Conservation (phyloP, 352 stramenopile genomes). For the Phytophthora tubulina region DNA sequence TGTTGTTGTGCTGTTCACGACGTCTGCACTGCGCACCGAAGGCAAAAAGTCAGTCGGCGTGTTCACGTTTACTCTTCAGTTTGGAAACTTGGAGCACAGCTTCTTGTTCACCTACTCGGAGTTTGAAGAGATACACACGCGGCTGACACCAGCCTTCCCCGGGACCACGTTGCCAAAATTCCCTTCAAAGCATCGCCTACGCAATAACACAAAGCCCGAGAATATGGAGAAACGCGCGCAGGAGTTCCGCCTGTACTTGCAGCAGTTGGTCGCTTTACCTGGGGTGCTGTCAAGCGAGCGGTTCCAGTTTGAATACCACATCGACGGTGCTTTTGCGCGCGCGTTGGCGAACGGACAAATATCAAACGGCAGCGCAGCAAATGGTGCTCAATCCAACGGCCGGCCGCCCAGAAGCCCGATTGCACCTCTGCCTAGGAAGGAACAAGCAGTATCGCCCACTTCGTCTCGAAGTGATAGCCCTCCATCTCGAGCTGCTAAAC, state of each 20-base stretch:
- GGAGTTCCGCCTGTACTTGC: conserved; percentile 81
- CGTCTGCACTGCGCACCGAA: conserved; percentile 63
- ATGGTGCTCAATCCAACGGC: conserved; percentile 24
- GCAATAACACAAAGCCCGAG: conserved; percentile 84
- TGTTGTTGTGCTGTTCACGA: conserved; percentile 61
- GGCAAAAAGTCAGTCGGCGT: conserved; percentile 73
- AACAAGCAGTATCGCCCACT: conserved; percentile 15
- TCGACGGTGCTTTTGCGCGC: conserved; percentile 57
- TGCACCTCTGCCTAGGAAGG: conserved; percentile 26
- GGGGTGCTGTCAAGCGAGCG: conserved; percentile 63
- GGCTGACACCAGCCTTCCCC: conserved; percentile 46
- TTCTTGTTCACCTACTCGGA: conserved; percentile 78
- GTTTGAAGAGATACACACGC: conserved; percentile 77
- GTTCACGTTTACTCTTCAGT: conserved; percentile 74
- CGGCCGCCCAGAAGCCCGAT: conserved; percentile 40
- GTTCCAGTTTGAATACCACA: conserved; percentile 75
- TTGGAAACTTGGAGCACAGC: conserved; percentile 56
- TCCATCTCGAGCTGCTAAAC: conserved; percentile 24
- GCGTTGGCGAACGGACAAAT: conserved; percentile 37
- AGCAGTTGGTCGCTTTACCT: conserved; percentile 63
- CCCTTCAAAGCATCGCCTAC: conserved; percentile 76
- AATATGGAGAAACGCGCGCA: conserved; percentile 89
- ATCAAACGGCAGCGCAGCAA: conserved; percentile 16
- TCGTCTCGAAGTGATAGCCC: conserved; percentile 31
- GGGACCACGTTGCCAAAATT: conserved; percentile 69